Conservation (phyloP, 352 stramenopile genomes). For the Phytophthora colocasiae region DNA sequence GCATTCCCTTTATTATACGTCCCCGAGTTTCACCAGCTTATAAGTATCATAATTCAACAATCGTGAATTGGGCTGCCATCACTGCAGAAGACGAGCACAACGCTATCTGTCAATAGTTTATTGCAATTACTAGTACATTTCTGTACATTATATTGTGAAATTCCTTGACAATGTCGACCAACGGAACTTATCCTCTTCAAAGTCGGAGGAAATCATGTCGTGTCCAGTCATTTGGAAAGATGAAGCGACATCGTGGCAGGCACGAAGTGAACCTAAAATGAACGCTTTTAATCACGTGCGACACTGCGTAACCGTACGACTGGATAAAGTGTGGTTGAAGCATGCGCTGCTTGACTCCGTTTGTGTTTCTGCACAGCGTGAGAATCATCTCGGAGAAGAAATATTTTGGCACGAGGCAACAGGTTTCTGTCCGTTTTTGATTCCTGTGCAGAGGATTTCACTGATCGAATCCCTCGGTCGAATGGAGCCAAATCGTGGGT, state of each 20-base stretch:
- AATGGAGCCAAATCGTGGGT: constrained; percentile 14
- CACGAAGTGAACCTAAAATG: constrained; percentile 20
- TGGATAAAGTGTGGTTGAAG: constrained; percentile 7
- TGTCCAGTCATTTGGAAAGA: not conserved
- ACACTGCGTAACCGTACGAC: constrained; percentile 8
- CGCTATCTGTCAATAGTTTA: too few species aligned
- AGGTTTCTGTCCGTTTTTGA: constrained; percentile 9
- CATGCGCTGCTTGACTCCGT: constrained; percentile 1
- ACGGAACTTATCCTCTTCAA: too few species aligned
- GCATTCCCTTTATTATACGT: too few species aligned
- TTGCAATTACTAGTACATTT: too few species aligned
- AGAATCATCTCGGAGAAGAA: constrained; percentile 11
- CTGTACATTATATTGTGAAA: too few species aligned
- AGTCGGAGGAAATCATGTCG: not conserved
- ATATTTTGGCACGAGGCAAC: constrained; percentile 1
- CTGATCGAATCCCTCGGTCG: constrained; percentile 11
- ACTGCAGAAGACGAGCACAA: too few species aligned
- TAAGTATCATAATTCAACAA: too few species aligned
- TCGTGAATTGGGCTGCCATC: too few species aligned
- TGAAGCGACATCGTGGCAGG: not conserved
- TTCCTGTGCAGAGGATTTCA: constrained; percentile 16
- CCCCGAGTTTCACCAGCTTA: too few species aligned
- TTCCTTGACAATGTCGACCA: too few species aligned
- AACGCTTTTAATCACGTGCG: constrained; percentile 12
- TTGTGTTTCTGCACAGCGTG: not conserved